Evolutionary conservation across 2,329 filamentous ascomycete genomes (phyloP).

Genomic region (Celoporthe dispersa): DNA sequence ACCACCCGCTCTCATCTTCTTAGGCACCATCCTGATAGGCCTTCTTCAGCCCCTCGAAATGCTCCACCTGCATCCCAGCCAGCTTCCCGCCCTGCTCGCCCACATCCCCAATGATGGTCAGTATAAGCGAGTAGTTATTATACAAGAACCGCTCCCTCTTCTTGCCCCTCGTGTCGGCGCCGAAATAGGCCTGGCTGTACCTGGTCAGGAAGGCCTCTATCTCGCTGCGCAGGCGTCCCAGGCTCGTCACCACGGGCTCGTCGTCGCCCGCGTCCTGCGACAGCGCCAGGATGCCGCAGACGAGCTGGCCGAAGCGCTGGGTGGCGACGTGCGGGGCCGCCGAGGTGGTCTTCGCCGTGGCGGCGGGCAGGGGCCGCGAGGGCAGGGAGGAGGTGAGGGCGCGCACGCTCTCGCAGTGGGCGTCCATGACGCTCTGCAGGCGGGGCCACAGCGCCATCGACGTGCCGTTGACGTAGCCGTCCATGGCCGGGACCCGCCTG

Average conservation of each 20-base stretch:
- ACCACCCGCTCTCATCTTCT: constrained; percentile 6
- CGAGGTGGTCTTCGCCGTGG: constrained; percentile 62
- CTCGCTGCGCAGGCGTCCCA: constrained; percentile 77
- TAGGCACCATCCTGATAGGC: constrained; percentile 56
- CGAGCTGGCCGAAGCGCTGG: constrained; percentile 91
- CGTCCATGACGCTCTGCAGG: constrained; percentile 91
- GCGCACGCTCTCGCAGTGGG: constrained; percentile 86
- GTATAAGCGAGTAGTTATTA: constrained; percentile 94
- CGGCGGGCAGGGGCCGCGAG: constrained; percentile 46
- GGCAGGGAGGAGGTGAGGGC: constrained; percentile 59
- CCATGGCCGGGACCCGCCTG: constrained; percentile 84
- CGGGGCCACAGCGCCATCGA: constrained; percentile 97
- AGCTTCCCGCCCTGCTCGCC: constrained; percentile 64
- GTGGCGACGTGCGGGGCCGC: constrained; percentile 90
- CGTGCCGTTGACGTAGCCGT: constrained; percentile 91
- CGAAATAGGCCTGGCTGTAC: constrained; percentile 70
- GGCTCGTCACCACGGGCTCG: constrained; percentile 83
- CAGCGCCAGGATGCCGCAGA: constrained; percentile 81
- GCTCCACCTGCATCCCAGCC: constrained; percentile 72
- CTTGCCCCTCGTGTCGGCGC: constrained; percentile 64
- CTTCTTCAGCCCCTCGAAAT: constrained; percentile 71
- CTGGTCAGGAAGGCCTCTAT: constrained; percentile 83
- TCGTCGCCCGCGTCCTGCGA: constrained; percentile 93
- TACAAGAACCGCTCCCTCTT: constrained; percentile 88
- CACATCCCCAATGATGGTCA: constrained; percentile 85